Conservation (phyloP, 768 basidiomycete species). For the Rhizopogon roseolus region DNA sequence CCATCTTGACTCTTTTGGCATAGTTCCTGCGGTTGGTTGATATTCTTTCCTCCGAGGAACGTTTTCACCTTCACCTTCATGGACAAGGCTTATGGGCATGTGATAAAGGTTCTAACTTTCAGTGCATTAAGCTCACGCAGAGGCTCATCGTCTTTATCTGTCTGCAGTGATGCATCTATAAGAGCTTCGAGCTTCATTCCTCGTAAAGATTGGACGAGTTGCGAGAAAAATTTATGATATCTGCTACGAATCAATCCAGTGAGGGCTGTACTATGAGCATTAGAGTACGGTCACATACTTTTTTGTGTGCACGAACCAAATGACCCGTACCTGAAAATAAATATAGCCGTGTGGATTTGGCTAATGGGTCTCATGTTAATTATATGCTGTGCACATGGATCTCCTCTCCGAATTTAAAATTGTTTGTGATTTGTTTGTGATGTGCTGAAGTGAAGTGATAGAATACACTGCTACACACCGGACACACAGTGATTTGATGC, state of each 20-base stretch:
- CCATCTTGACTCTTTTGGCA: constrained; percentile 8
- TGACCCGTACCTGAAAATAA: constrained; percentile 8
- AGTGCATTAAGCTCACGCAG: not conserved
- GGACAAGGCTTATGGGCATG: constrained; percentile 11
- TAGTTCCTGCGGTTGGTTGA: constrained; percentile 5
- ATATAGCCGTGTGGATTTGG: constrained; percentile 1
- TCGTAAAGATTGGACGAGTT: not conserved
- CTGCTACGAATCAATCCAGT: constrained; percentile 4
- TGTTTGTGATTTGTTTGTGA: not conserved
- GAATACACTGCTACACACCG: not conserved
- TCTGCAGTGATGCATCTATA: not conserved
- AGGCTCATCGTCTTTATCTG: constrained; percentile 1
- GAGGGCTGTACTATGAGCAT: not conserved
- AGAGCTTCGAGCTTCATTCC: constrained; percentile 2
- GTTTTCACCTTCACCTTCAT: constrained; percentile 1
- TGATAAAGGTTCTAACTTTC: not conserved
- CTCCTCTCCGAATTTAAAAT: constrained; percentile 4
- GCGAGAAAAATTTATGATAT: not conserved
- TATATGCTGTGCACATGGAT: not conserved
- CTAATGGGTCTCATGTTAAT: not conserved
- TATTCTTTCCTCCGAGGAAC: constrained; percentile 1
- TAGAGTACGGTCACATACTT: not conserved
- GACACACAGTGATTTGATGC: not conserved
- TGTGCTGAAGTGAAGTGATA: not conserved
- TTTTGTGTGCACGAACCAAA: constrained; percentile 1